Evolutionary conservation across 192 early-diverging fungal genomes (phyloP), one percentile per base, ranked within the genome.

Genomic region (Backusella psychrophila): DNA sequence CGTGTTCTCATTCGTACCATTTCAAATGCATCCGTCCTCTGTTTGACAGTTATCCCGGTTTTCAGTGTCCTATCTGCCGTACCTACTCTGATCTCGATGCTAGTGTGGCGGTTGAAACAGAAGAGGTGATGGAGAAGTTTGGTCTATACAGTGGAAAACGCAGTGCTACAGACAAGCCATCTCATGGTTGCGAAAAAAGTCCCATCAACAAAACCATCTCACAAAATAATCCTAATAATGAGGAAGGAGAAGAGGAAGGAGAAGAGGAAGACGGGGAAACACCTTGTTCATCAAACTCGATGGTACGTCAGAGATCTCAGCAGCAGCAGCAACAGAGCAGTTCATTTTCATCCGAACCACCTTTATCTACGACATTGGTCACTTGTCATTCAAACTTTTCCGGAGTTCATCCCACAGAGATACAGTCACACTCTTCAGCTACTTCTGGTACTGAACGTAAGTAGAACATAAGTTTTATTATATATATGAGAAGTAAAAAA

Each of bases 1-100:
- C 94, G 9, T 95, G 94, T 82, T 92, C 91, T 44, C 94, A 95
- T 77, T 92, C 90, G 79, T 95, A 90, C 86, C 94, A 95, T 78
- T 95, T 91, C 84, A 92, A 92, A 78, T 94, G 93, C 81, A 89
- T 93, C 76, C 91, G 89, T 77, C 91, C 92, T 4, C 81, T 94
- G 4, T 65, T 78, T 15, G 44, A 72, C 39, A 87, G 86, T 59
- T 88, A 86, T 75, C 85, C 88, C 0, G 85, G 87, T 29, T 94
- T 95, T 84, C 89, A 84, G 76, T 94, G 94, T 77, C 91, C 93
- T 38, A 87, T 95, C 56, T 95, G 93, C 84, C 87, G 94, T 56
- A 92, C 93, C 39, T 94, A 92, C 66, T 91, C 94, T 8, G 94
- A 95, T 81, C 82, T 95, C 23, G 92, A 92, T 67, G 90, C 88